Evolutionary conservation across 441 rosid genomes (phyloP), one percentile per base, ranked within the genome.

Genomic region (Populus hybrid): DNA sequence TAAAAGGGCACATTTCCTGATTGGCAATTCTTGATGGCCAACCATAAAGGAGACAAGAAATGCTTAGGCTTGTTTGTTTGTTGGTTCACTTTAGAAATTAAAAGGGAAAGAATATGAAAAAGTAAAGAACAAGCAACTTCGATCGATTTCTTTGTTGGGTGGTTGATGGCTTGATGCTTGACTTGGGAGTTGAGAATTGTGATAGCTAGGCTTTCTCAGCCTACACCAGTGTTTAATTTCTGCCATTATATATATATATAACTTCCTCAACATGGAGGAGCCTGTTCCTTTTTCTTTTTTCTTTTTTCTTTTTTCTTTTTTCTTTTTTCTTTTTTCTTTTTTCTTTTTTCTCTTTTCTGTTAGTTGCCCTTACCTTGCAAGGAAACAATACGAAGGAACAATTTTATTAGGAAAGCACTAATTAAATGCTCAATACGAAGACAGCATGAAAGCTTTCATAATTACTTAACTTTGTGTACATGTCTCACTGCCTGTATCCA

Each of bases 121-220:
- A 78, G 89, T 88, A 85, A 91, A 86, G 83, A 75, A 11, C 74
- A 87, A 83, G 93, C 91, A 85, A 88, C 70, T 76, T 21, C 73
- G 77, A 81, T 76, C 71, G 81, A 76, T 81, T 81, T 67, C 79
- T 75, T 76, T 69, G 70, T 74, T 16, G 26, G 77, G 61, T 66
- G 65, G 79, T 77, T 61, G 1, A 34, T 34, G 36, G 1, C 36
- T 36, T 36, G 42, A 79, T 78, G 76, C 88, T 83, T 87, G 82
- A 79, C 84, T 79, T 86, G 82, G 80, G 87, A 79, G 80, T 71
- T 81, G 59, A 77, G 83, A 73, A 80, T 71, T 77, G 59, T 72
- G 83, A 75, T 66, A 28, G 30, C 30, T 28, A 10, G 21, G 70
- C 68, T 75, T 68, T 65, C 74, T 36, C 70, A 42, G 23, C 53